Evolutionary conservation across 140 eudicot genomes (phyloP).

Genomic region (Stevia rebaudiana): DNA sequence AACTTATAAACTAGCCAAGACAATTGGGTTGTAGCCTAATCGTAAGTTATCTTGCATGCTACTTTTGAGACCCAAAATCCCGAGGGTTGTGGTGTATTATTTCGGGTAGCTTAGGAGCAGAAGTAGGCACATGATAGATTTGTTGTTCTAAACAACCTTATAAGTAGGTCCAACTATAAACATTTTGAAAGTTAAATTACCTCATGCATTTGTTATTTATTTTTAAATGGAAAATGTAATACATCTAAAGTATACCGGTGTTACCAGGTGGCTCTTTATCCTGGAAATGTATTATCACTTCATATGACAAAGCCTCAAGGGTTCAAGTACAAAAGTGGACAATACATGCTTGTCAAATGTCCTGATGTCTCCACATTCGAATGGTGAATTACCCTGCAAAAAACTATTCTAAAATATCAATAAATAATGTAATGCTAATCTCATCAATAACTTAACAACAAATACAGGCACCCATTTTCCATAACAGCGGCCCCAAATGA

Average conservation of each 20-base stretch:
- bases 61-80: no score
- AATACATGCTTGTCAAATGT: conserved; percentile 83
- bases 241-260: background rate
- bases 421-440: background rate
- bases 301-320: conserved; percentile 87
- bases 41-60: no score
- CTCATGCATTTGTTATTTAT: background rate
- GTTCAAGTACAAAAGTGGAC: conserved; percentile 88
- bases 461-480: conserved; percentile 58
- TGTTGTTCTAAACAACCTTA: no score
- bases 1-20: no score
- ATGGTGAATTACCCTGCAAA: conserved; percentile 38
- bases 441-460: background rate
- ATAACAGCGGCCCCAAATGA: conserved; percentile 54
- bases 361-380: conserved; percentile 85
- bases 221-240: background rate
- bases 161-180: background rate
- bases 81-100: no score
- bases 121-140: no score
- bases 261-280: conserved; percentile 60
- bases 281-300: conserved; percentile 79
- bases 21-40: no score
- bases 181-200: background rate
- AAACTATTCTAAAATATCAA: background rate
- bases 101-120: no score